Conservation (phyloP, 495 filamentous ascomycete genomes). For the Lepidopterella palustris region DNA sequence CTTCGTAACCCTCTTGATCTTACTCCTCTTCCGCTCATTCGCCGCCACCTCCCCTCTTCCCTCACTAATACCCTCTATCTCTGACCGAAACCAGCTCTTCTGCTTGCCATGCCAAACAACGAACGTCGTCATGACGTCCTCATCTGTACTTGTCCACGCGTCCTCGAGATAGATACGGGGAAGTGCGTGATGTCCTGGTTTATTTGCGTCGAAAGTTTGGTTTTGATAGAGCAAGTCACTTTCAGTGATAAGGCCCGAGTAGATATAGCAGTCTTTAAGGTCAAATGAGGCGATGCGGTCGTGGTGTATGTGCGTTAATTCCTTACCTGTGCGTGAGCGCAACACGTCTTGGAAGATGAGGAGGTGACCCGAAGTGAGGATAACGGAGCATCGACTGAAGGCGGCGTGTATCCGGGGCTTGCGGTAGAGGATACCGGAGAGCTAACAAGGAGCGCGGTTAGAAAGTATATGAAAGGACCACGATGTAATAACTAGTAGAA, state of each 20-base stretch:
- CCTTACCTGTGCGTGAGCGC: conserved; percentile 50
- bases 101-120: conserved; percentile 63
- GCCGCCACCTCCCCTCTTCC: conserved; percentile 13
- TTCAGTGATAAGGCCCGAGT: conserved; percentile 61
- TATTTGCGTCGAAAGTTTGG: conserved; percentile 61
- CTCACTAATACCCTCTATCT: conserved; percentile 40
- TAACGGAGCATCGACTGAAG: conserved; percentile 55
- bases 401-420: conserved; percentile 60
- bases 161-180: conserved; percentile 61
- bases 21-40: conserved; percentile 34
- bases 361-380: conserved; percentile 58
- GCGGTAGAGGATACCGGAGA: conserved; percentile 59
- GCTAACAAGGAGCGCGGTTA: background rate
- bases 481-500: background rate
- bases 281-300: conserved; percentile 53
- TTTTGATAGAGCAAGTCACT: conserved; percentile 63
- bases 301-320: conserved; percentile 57
- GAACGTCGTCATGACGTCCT: conserved; percentile 66
- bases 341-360: conserved; percentile 59
- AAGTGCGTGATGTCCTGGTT: conserved; percentile 57
- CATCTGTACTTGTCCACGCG: conserved; percentile 60
- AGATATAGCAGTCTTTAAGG: conserved; percentile 65
- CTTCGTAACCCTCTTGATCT: conserved; percentile 34
- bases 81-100: conserved; percentile 53
- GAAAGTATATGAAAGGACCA: too few relatives aligned